Conservation (phyloP, 345 rosid species). For the Aethionema arabicum region DNA sequence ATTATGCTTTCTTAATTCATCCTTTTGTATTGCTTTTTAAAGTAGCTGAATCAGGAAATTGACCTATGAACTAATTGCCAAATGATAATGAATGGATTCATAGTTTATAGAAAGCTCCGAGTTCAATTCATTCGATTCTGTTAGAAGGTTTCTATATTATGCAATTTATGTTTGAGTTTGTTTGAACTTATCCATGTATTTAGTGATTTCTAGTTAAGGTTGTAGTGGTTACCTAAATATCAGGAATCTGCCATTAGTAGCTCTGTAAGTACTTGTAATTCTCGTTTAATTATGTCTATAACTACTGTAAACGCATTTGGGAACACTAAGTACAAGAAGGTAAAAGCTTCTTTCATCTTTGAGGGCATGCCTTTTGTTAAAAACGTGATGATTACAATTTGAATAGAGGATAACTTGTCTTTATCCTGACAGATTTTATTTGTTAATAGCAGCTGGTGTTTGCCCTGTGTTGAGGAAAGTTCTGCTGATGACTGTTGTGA, state of each 20-base stretch:
- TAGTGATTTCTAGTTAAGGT: too few species aligned
- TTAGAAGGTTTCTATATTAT: too few species aligned
- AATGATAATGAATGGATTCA: background rate
- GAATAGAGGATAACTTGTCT: background rate
- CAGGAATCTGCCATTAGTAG: too few species aligned
- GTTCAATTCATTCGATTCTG: too few species aligned
- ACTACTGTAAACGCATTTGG: too few species aligned
- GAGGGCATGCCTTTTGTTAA: background rate
- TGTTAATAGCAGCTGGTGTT: slow-evolving; percentile 60
- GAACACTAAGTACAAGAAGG: too few species aligned
- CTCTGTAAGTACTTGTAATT: too few species aligned
- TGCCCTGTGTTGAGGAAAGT: slow-evolving; percentile 54
- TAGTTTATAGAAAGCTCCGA: background rate
- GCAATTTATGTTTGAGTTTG: too few species aligned
- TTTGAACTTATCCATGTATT: too few species aligned
- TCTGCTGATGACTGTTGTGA: slow-evolving; percentile 66
- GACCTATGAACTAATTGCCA: slow-evolving; percentile 4
- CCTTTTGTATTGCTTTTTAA: background rate
- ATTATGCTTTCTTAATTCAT: background rate
- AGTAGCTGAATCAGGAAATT: slow-evolving; percentile 17
- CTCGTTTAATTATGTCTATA: too few species aligned
- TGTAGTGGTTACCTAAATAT: too few species aligned
- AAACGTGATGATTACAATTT: background rate
- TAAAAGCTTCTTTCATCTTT: background rate
- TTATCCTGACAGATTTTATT: slow-evolving; percentile 12